Percentiles rank a stretch among this genome's conserved stretches.
phyloP scores from a whole-genome alignment of 371 early-diverging fungal genomes.

The Mortierella polycephala region DNA sequence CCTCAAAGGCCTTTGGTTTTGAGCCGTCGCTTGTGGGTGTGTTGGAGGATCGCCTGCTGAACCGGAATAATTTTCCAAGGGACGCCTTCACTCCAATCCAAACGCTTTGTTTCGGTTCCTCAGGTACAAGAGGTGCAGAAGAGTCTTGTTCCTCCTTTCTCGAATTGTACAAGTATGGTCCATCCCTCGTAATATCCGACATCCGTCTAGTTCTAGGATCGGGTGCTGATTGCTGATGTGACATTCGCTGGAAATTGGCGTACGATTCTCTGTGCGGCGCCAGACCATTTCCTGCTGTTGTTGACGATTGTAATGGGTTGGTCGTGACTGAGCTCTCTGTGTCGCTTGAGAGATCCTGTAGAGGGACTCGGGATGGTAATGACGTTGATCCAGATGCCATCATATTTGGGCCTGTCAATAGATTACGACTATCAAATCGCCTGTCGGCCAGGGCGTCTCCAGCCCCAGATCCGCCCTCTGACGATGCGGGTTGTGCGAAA shows the following conservation, averaged over 20 bases:
- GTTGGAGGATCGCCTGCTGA: constrained; percentile 9
- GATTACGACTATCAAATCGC: constrained; percentile 3
- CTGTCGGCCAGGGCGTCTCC: constrained; percentile 12
- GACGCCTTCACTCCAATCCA: constrained; percentile 22
- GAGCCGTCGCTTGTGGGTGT: constrained; percentile 19
- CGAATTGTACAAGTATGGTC: constrained; percentile 30
- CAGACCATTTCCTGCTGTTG: background rate
- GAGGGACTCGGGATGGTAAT: background rate
- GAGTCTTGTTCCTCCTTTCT: constrained; percentile 10
- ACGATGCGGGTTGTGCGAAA: constrained; percentile 9
- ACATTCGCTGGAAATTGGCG: constrained; percentile 40
- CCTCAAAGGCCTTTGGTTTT: constrained; percentile 50
- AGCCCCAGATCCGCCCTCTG: constrained; percentile 8
- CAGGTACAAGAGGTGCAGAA: background rate
- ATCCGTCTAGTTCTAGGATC: constrained; percentile 43
- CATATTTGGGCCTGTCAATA: constrained; percentile 3
- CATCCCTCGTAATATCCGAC: constrained; percentile 47
- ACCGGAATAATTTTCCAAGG: constrained; percentile 17
- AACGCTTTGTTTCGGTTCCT: constrained; percentile 4
- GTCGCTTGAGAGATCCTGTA: constrained; percentile 7
- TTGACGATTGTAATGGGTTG: background rate
- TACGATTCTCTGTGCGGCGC: constrained; percentile 29
- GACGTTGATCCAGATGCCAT: background rate
- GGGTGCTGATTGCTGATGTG: constrained; percentile 26
- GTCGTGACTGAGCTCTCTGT: background rate